Evolutionary conservation across 2,329 filamentous ascomycete genomes (phyloP), one percentile per base, ranked within the genome.

Genomic region (Colletotrichum musicola): DNA sequence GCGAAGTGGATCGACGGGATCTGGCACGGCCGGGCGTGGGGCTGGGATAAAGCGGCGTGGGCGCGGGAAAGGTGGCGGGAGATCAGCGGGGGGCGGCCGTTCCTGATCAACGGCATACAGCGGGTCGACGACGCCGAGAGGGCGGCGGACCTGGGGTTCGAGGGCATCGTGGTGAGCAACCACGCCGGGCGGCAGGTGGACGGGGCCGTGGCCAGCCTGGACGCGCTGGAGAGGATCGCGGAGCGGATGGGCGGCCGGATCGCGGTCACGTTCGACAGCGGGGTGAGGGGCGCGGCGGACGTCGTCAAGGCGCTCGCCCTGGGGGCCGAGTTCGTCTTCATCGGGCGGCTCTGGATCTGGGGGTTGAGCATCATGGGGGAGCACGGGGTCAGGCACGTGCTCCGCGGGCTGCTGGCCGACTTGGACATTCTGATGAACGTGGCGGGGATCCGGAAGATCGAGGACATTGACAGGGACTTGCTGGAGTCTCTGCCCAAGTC

Each of bases 31-130:
- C 81, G 85, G 3, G 86, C 88, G 6, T 87, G 86, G 76, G 84
- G 81, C n/a, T 92, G 88, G 89, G 87, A 89, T 56, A 89, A 89
- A 72, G 82, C 90, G 25, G 83, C 83, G 3, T 90, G 88, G 87
- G 75, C 89, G 53, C 87, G 88, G 68, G 80, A 86, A 73, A 81
- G 85, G 51, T 91, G 89, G 89, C 88, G 85, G 75, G 77, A 82
- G 68, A 82, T 91, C 58, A 85, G 81, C n/a, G 85, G 85, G 0
- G 88, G 87, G 0, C 84, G 85, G 69, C 88, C 88, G 2, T 89
- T 91, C 71, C 83, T 81, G 4, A 77, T 91, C 64, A 91, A 91
- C 76, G 88, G 88, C 0, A 89, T 91, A n/a, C 88, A 91, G 78
- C 84, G 82, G 68, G 85, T 88, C 0, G 78, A 78, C 1, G 89